These are phyloP conservation scores for Agroathelia rolfsii DNA, from an alignment of 1,284 basidiomycete species.

Conservation along the genomic window DNA sequence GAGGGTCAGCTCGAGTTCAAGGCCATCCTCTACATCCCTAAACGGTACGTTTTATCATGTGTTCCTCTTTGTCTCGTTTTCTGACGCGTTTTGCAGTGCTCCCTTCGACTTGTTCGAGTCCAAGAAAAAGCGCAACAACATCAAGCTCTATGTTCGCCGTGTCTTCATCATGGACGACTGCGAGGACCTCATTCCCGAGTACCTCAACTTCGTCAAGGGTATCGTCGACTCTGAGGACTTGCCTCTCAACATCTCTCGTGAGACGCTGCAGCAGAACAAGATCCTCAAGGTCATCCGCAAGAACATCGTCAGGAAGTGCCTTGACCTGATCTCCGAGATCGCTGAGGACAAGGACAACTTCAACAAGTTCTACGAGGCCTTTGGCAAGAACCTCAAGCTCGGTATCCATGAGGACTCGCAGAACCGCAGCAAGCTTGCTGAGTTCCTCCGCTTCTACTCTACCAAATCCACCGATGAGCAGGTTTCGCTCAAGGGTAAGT, in stretches of 20 bases:
- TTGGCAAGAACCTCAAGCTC: constrained; percentile 97
- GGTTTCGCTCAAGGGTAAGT: constrained; percentile 86
- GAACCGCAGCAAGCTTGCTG: constrained; percentile 98
- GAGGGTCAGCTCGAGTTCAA: constrained; percentile 99
- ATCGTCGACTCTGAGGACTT: constrained; percentile 99
- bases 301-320: constrained; percentile 97
- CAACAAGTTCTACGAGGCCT: constrained; percentile 92
- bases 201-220: constrained; percentile 99
- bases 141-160: constrained; percentile 99
- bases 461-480: constrained; percentile 92
- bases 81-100: constrained; percentile 42
- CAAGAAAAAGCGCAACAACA: constrained; percentile 99
- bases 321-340: constrained; percentile 94
- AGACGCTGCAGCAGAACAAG: constrained; percentile 99
- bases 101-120: constrained; percentile 99
- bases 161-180: constrained; percentile 99
- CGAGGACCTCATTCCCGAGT: constrained; percentile 99
- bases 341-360: constrained; percentile 99
- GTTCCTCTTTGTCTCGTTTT: constrained; percentile 1
- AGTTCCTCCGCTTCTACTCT: constrained; percentile 98
- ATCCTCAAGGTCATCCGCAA: constrained; percentile 99
- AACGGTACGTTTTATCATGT: constrained; percentile 53
- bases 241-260: constrained; percentile 99
- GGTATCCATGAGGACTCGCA: constrained; percentile 99
- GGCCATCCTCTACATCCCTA: constrained; percentile 95